phyloP scores from a whole-genome alignment of 805 yeast species.

The Kodamaea nitidulidarum region DNA sequence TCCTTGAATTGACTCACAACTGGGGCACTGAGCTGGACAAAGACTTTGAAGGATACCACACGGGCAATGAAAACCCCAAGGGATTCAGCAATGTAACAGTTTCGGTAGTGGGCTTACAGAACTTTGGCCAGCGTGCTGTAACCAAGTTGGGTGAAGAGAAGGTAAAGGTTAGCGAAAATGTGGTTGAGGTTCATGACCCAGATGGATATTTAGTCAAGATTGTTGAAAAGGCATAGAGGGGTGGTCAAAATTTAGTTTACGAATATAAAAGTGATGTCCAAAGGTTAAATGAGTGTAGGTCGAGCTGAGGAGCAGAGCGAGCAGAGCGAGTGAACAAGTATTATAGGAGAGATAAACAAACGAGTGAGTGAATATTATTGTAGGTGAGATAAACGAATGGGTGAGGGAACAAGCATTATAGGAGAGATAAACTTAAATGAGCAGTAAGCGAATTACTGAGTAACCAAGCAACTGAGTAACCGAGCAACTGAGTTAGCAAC shows the following conservation, averaged over 20 bases:
- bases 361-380: too few relatives aligned
- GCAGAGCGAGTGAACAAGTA: too few relatives aligned
- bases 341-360: too few relatives aligned
- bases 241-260: too few relatives aligned
- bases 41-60: constrained; percentile 67
- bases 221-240: background rate
- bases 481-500: too few relatives aligned
- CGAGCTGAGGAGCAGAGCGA: too few relatives aligned
- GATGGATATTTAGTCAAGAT: constrained; percentile 6
- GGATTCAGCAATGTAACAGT: constrained; percentile 89
- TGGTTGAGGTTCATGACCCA: constrained; percentile 5
- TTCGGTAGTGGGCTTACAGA: constrained; percentile 52
- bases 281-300: too few relatives aligned
- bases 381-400: too few relatives aligned
- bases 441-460: too few relatives aligned
- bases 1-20: constrained; percentile 89
- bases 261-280: background rate
- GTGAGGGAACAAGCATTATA: too few relatives aligned
- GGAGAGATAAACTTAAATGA: too few relatives aligned
- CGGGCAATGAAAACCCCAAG: constrained; percentile 71
- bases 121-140: constrained; percentile 51
- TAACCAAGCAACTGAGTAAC: too few relatives aligned
- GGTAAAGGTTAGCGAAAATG: background rate
- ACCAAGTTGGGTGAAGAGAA: constrained; percentile 28
- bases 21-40: constrained; percentile 89